phyloP scores from a whole-genome alignment of 345 rosid species.

The Turnera subulata region DNA sequence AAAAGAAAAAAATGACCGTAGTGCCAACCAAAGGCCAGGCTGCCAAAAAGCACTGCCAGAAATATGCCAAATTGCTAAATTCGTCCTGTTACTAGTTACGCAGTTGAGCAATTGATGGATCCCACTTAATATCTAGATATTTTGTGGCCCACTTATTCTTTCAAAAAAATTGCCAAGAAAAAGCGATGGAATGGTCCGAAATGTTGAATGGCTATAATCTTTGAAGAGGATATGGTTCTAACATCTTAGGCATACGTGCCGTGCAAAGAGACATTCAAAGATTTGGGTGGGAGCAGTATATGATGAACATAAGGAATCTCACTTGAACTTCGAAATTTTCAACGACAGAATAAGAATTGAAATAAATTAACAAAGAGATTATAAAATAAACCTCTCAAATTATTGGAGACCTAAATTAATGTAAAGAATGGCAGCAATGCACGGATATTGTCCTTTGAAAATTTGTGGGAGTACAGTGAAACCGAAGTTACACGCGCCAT shows the following conservation, averaged over 20 bases:
- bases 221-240: background rate
- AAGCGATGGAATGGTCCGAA: background rate
- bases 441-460: too few relatives aligned
- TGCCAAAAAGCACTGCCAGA: constrained; percentile 1
- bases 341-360: too few relatives aligned
- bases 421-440: too few relatives aligned
- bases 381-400: too few relatives aligned
- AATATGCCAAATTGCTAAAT: constrained; percentile 3
- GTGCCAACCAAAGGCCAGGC: constrained; percentile 6
- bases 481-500: too few relatives aligned
- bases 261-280: background rate
- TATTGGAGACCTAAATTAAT: too few relatives aligned
- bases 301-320: background rate
- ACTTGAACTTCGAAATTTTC: too few relatives aligned
- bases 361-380: too few relatives aligned
- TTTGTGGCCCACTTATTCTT: background rate
- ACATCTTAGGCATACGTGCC: background rate
- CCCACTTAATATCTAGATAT: background rate
- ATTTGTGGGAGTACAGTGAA: too few relatives aligned
- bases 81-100: background rate
- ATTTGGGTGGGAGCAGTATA: background rate
- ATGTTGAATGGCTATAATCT: background rate
- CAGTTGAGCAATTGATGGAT: background rate
- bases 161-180: background rate
- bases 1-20: background rate